Conservation (phyloP, 805 yeast genomes). For the Sungouiozyma intestinalis region DNA sequence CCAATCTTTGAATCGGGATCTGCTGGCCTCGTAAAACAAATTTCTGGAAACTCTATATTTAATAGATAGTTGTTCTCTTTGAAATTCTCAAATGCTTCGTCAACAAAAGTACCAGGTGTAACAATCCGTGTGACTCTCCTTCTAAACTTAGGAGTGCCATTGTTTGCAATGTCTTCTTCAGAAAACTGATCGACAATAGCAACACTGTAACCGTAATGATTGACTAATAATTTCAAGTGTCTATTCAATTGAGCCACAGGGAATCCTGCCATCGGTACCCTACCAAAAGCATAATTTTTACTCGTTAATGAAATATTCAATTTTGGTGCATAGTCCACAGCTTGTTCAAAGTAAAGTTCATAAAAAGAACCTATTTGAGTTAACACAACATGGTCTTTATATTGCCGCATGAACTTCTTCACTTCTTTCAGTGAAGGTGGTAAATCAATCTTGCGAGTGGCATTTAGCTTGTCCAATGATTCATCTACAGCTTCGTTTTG, state of each 20-base stretch:
- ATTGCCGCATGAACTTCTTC: constrained; percentile 33
- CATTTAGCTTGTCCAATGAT: neutral
- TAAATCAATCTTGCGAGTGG: constrained; percentile 5
- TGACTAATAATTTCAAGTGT: constrained; percentile 64
- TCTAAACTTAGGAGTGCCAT: constrained; percentile 35
- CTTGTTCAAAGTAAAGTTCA: constrained; percentile 84
- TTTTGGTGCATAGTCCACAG: constrained; percentile 57
- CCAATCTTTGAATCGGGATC: constrained; percentile 43
- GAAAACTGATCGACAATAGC: constrained; percentile 69
- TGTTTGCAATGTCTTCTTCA: constrained; percentile 19
- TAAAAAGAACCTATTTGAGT: constrained; percentile 84
- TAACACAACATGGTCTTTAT: constrained; percentile 47
- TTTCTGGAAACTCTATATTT: constrained; percentile 51
- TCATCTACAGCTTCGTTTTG: constrained; percentile 1
- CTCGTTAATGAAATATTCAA: constrained; percentile 64
- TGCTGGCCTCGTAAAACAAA: constrained; percentile 31
- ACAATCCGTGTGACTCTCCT: constrained; percentile 71
- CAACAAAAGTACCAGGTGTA: constrained; percentile 88
- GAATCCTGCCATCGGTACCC: constrained; percentile 83
- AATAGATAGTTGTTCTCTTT: constrained; percentile 61
- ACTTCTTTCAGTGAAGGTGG: constrained; percentile 31
- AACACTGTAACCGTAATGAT: constrained; percentile 58
- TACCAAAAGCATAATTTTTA: constrained; percentile 34
- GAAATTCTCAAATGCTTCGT: constrained; percentile 71
- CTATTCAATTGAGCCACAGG: constrained; percentile 64